A percentile compares a stretch with the other conserved stretches of the same genome.
Conservation (phyloP, 2,329 filamentous ascomycete genomes). For the Nemania sp. region DNA sequence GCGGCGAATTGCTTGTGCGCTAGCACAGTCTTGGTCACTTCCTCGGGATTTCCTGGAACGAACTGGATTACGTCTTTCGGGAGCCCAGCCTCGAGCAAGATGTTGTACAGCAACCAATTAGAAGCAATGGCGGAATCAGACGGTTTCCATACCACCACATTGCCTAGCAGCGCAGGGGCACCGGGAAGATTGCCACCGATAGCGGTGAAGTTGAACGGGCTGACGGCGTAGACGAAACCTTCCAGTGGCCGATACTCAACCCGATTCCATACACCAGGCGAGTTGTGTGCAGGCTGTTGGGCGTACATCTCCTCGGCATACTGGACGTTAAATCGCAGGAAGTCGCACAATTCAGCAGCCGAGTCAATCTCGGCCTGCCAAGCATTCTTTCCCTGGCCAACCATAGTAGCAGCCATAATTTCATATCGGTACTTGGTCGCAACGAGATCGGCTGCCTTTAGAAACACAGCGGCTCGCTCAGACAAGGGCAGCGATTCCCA, state of each 20-base stretch:
- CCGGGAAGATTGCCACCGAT: conserved; percentile 86
- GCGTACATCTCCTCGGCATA: conserved; percentile 91
- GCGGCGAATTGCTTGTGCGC: conserved; percentile 80
- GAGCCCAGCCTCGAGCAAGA: conserved; percentile 87
- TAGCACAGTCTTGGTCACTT: conserved; percentile 78
- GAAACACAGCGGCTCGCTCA: conserved; percentile 88
- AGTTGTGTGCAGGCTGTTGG: conserved; percentile 83
- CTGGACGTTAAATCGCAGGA: conserved; percentile 91
- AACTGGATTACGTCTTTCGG: conserved; percentile 92
- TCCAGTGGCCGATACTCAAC: conserved; percentile 88
- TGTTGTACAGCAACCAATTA: conserved; percentile 88
- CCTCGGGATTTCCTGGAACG: conserved; percentile 82
- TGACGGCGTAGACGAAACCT: conserved; percentile 93
- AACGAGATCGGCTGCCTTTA: conserved; percentile 93
- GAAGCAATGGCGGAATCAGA: conserved; percentile 85
- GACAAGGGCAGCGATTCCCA: conserved; percentile 90
- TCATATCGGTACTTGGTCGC: conserved; percentile 93
- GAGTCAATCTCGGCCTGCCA: conserved; percentile 99
- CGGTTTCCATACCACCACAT: conserved; percentile 97
- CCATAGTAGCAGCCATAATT: conserved; percentile 93
- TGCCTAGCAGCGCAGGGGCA: conserved; percentile 85
- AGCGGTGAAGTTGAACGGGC: conserved; percentile 96
- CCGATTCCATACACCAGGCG: conserved; percentile 86
- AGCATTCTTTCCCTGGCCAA: conserved; percentile 96
- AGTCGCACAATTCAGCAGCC: conserved; percentile 89